These are phyloP conservation scores for Apostasia shenzhenica DNA, from an alignment of 106 monocot species.

Conservation along the genomic window DNA sequence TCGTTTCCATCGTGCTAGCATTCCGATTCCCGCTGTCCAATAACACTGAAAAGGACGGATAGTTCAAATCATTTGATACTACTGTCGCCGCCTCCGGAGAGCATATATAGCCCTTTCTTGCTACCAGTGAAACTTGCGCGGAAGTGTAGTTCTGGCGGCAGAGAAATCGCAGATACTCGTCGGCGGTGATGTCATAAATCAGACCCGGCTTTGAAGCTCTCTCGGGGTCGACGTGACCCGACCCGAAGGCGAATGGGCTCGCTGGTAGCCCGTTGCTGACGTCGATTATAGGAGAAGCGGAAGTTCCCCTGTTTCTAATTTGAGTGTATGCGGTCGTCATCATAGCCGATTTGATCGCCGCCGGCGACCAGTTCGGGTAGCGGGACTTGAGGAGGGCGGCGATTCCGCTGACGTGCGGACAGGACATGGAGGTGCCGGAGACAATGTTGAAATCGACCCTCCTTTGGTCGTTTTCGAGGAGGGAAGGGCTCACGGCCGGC, in stretches of 20 bases:
- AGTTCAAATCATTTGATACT: slow-evolving; percentile 16
- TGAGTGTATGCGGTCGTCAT: slow-evolving; percentile 18
- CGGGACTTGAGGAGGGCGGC: slow-evolving; percentile 37
- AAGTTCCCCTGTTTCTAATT: neutral
- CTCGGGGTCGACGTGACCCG: slow-evolving; percentile 26
- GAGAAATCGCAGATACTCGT: slow-evolving; percentile 27
- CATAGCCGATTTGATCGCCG: slow-evolving; percentile 22
- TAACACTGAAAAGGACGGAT: slow-evolving; percentile 23
- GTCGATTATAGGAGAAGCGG: slow-evolving; percentile 6
- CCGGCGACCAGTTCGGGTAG: slow-evolving; percentile 53
- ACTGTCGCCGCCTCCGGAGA: neutral
- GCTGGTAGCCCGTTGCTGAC: neutral
- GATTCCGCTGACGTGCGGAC: slow-evolving; percentile 45
- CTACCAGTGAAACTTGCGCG: neutral
- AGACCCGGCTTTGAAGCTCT: slow-evolving; percentile 22
- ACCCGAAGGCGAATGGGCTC: slow-evolving; percentile 6
- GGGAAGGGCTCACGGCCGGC: slow-evolving; percentile 20
- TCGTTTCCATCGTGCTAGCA: neutral
- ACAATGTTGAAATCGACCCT: slow-evolving; percentile 18
- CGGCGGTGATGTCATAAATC: slow-evolving; percentile 21
- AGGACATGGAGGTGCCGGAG: slow-evolving; percentile 63
- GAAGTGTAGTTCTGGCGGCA: slow-evolving; percentile 19
- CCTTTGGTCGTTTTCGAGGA: slow-evolving; percentile 12
- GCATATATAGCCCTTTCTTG: neutral
- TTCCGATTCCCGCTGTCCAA: neutral